Evolutionary conservation across 2,329 filamentous ascomycete species (phyloP), one percentile per base, ranked within the genome.

Genomic region (Colletotrichum sp.): DNA sequence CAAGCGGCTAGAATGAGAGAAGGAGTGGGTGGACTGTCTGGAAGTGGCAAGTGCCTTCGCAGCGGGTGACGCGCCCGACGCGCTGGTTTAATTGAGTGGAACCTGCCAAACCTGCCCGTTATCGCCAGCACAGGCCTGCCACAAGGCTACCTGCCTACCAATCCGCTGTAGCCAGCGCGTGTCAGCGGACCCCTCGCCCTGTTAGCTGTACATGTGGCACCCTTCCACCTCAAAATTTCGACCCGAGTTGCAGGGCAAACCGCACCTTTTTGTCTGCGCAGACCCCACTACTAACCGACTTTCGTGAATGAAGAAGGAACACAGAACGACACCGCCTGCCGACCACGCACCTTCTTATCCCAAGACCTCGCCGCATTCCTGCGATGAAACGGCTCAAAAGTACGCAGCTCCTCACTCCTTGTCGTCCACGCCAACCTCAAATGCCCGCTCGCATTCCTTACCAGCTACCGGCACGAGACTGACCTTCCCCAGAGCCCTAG

Each of bases 281-380:
- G 28, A 76, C 74, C 74, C 74, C 74, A 75, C 73, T 34, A 72
- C 69, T 76, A 76, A 76, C 70, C 64, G 70, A 73, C 65, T 65
- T 65, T 76, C 59, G 59, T 73, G 74, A 67, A 72, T 63, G 73
- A 72, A 75, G 74, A 39, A 76, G 59, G 63, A 59, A 32, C 39
- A 26, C 60, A 66, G 34, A 32, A 68, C 72, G 68, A 75, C 55
- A 74, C 34, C 67, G 67, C 60, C 72, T 52, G 60, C 52, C 55
- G 43, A 71, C 55, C 21, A 61, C 52, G 21, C 36, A 36, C 12
- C 64, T 48, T 34, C 36, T 73, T 67, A 7, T 60, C 21, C 15
- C 43, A 43, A 36, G 59, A 34, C 18, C 55, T 59, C 13, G 26
- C 36, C 34, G 36, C 34, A 43, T 39, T 48, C 34, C 43, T 74